Conservation (phyloP, 768 basidiomycete genomes). For the Tricholoma furcatifolium region DNA sequence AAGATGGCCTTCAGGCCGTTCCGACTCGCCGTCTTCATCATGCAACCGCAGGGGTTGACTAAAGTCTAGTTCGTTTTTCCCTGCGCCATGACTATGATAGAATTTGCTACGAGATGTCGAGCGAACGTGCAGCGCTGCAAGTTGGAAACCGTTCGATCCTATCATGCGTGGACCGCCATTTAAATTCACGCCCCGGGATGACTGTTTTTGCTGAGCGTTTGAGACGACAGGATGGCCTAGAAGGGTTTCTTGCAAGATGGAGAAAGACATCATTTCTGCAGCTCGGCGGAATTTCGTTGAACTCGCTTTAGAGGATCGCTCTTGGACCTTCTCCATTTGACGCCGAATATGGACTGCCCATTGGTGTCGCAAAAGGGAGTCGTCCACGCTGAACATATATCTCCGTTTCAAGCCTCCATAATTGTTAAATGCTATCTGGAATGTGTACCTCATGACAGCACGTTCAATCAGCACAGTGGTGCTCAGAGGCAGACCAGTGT, state of each 20-base stretch:
- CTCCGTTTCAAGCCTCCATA: slow-evolving; percentile 68
- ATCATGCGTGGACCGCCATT: slow-evolving; percentile 12
- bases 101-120: slow-evolving; percentile 72
- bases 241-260: slow-evolving; percentile 82
- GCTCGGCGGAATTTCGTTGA: slow-evolving; percentile 58
- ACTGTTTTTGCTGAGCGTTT: slow-evolving; percentile 18
- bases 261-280: slow-evolving; percentile 74
- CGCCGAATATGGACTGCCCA: slow-evolving; percentile 71
- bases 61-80: slow-evolving; percentile 62
- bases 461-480: slow-evolving; percentile 80
- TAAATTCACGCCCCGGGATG: slow-evolving; percentile 29
- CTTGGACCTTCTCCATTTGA: slow-evolving; percentile 54
- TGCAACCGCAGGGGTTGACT: slow-evolving; percentile 21
- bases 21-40: slow-evolving; percentile 15
- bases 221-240: slow-evolving; percentile 37
- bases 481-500: slow-evolving; percentile 79
- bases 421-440: slow-evolving; percentile 85
- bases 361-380: slow-evolving; percentile 69
- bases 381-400: slow-evolving; percentile 94
- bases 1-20: slow-evolving; percentile 43
- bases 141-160: slow-evolving; percentile 20
- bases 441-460: slow-evolving; percentile 95
- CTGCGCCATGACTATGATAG: slow-evolving; percentile 62
- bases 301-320: slow-evolving; percentile 31
- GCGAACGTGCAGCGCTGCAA: slow-evolving; percentile 42